Percentiles rank a stretch among this genome's conserved stretches.
phyloP scores from a whole-genome alignment of 768 basidiomycete species.

The Hortiboletus campestris region DNA sequence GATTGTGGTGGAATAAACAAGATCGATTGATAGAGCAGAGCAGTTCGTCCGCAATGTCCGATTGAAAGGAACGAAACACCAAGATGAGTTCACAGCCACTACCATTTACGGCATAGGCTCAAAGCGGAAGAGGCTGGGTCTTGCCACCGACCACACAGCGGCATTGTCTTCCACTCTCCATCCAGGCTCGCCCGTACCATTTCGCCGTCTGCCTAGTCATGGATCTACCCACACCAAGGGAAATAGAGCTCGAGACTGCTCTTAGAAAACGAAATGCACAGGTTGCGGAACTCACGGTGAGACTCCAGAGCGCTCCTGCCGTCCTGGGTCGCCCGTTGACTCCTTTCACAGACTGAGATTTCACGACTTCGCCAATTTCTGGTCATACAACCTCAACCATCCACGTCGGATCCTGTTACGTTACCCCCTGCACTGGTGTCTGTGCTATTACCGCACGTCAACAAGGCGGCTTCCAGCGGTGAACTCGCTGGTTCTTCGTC shows the following conservation, averaged over 20 bases:
- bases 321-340: conserved; percentile 20
- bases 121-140: conserved; percentile 23
- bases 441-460: conserved; percentile 65
- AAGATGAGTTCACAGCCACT: conserved; percentile 31
- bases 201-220: conserved; percentile 36
- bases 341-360: conserved; percentile 62
- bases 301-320: conserved; percentile 33
- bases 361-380: conserved; percentile 65
- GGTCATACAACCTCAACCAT: conserved; percentile 54
- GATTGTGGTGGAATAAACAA: no score
- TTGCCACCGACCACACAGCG: conserved; percentile 33
- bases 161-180: conserved; percentile 14
- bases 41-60: no score
- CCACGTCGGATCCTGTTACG: conserved; percentile 60
- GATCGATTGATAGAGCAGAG: not conserved
- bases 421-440: conserved; percentile 71
- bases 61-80: not conserved
- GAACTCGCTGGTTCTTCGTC: conserved; percentile 33
- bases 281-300: conserved; percentile 68
- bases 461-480: conserved; percentile 36
- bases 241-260: conserved; percentile 78
- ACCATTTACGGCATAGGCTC: conserved; percentile 28
- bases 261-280: conserved; percentile 75
- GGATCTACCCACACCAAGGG: conserved; percentile 71
- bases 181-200: conserved; percentile 11